These are phyloP conservation scores for Xanthoparmelia taractica DNA, from an alignment of 495 filamentous ascomycete genomes.

Conservation along the genomic window DNA sequence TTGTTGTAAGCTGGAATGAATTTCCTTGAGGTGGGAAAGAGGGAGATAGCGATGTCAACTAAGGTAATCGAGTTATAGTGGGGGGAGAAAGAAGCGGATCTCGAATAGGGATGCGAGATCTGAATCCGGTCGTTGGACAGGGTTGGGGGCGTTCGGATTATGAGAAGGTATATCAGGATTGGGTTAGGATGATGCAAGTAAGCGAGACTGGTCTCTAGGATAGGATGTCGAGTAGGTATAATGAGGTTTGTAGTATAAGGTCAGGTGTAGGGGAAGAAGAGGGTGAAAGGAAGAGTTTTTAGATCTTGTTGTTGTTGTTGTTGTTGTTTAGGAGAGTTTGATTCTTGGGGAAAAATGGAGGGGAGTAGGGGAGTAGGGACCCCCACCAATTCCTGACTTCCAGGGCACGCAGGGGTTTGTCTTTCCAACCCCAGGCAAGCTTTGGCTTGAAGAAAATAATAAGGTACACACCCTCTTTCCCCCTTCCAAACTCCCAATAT, in stretches of 20 bases:
- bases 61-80: not conserved
- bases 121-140: not conserved
- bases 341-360: not conserved
- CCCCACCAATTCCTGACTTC: not conserved
- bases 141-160: not conserved
- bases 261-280: not conserved
- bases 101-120: not conserved
- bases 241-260: not conserved
- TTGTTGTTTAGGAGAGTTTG: not conserved
- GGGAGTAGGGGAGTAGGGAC: too few relatives aligned
- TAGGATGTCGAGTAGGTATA: slow-evolving; percentile 5
- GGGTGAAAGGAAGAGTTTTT: too few relatives aligned
- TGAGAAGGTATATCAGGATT: not conserved
- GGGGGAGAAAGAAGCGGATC: not conserved
- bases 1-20: not conserved
- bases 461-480: not conserved
- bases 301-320: not conserved
- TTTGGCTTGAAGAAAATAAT: not conserved
- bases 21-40: not conserved
- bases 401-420: not conserved
- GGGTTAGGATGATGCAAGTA: not conserved
- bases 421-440: not conserved
- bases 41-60: not conserved
- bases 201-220: not conserved
- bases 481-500: not conserved